Evolutionary conservation across 2,329 filamentous ascomycete genomes (phyloP).

Genomic region (Thelonectria olida): DNA sequence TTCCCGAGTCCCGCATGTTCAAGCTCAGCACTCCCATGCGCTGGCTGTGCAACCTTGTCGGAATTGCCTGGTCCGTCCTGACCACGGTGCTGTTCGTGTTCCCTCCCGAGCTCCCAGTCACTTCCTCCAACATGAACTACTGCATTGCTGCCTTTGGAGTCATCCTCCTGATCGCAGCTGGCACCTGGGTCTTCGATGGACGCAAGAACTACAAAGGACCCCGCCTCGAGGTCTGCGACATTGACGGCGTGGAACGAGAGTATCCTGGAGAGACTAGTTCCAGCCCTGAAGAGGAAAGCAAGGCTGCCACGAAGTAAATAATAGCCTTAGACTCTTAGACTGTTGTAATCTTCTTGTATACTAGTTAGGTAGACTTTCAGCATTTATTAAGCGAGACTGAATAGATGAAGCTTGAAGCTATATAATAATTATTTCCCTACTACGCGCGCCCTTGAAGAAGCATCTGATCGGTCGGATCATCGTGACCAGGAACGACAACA

Average conservation of each 20-base stretch:
- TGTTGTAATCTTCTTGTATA: not conserved
- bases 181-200: conserved; percentile 59
- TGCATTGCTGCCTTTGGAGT: conserved; percentile 58
- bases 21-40: conserved; percentile 47
- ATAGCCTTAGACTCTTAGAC: not conserved
- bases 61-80: conserved; percentile 72
- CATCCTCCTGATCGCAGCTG: conserved; percentile 54
- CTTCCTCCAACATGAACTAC: conserved; percentile 74
- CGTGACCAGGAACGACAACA: too few species aligned
- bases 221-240: conserved; percentile 32
- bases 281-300: conserved; percentile 11
- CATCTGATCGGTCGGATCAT: too few species aligned
- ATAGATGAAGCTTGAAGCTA: conserved; percentile 5
- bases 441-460: not conserved
- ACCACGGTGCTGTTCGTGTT: conserved; percentile 81
- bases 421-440: not conserved
- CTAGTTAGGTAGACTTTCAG: not conserved
- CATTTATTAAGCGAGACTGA: not conserved
- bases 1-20: conserved; percentile 61
- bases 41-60: conserved; percentile 52
- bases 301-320: conserved; percentile 11
- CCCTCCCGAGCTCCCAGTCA: conserved; percentile 72
- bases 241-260: conserved; percentile 13
- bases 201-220: conserved; percentile 57
- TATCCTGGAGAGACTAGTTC: conserved; percentile 3